Evolutionary conservation across 306 rosid species (phyloP).

Genomic region (Quercus bicolor): DNA sequence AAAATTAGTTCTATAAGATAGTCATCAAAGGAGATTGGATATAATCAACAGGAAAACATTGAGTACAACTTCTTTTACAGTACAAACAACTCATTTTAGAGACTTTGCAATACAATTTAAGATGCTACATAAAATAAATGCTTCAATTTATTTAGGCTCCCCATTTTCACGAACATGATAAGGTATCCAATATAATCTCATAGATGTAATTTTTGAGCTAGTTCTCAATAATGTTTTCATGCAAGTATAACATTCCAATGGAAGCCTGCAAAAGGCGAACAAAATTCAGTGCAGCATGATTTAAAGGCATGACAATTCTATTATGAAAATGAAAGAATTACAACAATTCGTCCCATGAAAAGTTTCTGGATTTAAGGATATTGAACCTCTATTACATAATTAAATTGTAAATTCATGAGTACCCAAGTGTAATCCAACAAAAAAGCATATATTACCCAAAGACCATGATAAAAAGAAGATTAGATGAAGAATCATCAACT

Average conservation of each 20-base stretch:
- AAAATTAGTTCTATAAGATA: neutral
- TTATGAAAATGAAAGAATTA: neutral
- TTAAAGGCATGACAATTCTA: neutral
- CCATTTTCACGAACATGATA: neutral
- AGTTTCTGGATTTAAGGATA: neutral
- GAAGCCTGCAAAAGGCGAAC: neutral
- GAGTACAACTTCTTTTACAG: neutral
- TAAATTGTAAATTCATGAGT: neutral
- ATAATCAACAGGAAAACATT: neutral
- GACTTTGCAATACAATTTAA: neutral
- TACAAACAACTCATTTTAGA: slow-evolving; percentile 1
- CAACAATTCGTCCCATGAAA: neutral
- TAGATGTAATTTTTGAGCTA: neutral
- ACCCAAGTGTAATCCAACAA: neutral
- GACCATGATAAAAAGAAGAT: slow-evolving; percentile 2
- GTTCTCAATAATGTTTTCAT: neutral
- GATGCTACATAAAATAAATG: neutral
- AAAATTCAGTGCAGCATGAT: neutral
- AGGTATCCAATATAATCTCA: neutral
- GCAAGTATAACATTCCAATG: neutral
- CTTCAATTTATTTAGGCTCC: neutral
- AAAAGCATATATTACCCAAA: neutral
- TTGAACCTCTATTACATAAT: neutral
- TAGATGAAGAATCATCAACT: slow-evolving; percentile 19
- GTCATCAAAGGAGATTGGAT: neutral